Base-by-base conservation (phyloP, 2,329 filamentous ascomycete genomes). In the Neofusicoccum kwambonambiense region DNA sequence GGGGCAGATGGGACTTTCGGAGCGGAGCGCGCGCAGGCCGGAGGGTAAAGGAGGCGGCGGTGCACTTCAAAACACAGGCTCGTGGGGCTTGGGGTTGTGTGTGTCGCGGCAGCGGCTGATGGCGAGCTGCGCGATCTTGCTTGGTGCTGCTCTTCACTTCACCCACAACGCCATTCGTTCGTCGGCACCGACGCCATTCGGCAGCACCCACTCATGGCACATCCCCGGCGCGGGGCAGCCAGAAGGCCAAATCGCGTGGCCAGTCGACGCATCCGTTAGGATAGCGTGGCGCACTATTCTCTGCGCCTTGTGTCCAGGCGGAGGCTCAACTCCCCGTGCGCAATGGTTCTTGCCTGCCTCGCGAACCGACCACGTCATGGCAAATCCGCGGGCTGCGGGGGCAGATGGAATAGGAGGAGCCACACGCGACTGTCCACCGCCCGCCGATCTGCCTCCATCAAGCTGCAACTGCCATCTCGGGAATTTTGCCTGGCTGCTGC, bases 1-100 rank as follows among this genome's bases (percentile, higher is more conserved):
- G 17, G 4, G 27, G 27, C 27, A 31, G 27, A 31, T 31, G 27
- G 27, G 27, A 31, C 49, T 35, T 35, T 19, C 49, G 61, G 61
- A 37, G 39, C 61, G 37, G n/a, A 39, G 35, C 13, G n/a, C 8
- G 19, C 22, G 45, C 34, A 51, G 66, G 61, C 17, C 42, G 54
- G n/a, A 39, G 37, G 11, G 13, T 15, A 45, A 64, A 58, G 35
- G 42, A 65, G 54, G 52, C 62, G 22, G 62, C 41, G 47, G 51
- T 64, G 51, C 50, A 49, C n/a, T 64, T 42, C 39, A 47, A 35
- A 45, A 54, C 56, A 44, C 47, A 37, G 39, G 62, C 56, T 62
- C 64, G 54, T 27, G 19, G 41, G 22, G 41, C 31, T 64, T 47
- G 56, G 42, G 56, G 41, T 22, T 13, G 41, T 27, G 56, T 15